Evolutionary conservation across 345 rosid genomes (phyloP).

Genomic region (Lenwebbia sp.): DNA sequence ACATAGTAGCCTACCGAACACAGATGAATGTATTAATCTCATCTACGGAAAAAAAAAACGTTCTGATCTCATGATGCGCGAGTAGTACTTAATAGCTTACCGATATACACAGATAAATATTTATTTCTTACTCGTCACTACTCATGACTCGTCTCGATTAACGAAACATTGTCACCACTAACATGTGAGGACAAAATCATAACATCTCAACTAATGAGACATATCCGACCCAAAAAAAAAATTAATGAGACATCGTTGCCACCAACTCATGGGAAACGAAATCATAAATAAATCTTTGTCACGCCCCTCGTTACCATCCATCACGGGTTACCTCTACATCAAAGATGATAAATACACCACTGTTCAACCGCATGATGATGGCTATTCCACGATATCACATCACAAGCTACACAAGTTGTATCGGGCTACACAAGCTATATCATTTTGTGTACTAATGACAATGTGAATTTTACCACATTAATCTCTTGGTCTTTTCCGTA

Average conservation of each 20-base stretch:
- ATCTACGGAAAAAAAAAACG: no score
- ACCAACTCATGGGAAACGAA: not conserved
- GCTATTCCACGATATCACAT: not conserved
- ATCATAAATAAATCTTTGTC: not conserved
- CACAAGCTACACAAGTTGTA: not conserved
- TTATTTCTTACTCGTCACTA: not conserved
- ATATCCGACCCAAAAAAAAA: no score
- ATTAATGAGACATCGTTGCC: not conserved
- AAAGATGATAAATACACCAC: accelerated
- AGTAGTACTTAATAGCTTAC: not conserved
- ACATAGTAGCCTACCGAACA: no score
- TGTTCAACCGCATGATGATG: accelerated
- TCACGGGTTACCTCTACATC: not conserved
- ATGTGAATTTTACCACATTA: not conserved
- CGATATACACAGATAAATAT: not conserved
- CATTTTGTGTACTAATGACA: not conserved
- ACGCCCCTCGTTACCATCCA: not conserved
- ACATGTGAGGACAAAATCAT: accelerated
- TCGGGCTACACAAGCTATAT: not conserved
- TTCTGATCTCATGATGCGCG: not conserved
- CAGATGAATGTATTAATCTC: no score
- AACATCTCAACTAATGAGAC: not conserved
- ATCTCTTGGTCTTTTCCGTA: not conserved
- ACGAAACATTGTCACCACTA: not conserved
- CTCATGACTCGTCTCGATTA: accelerated